Evolutionary conservation across 768 basidiomycete genomes (phyloP), one percentile per base, ranked within the genome.

Genomic region (Tulasnella sp.): DNA sequence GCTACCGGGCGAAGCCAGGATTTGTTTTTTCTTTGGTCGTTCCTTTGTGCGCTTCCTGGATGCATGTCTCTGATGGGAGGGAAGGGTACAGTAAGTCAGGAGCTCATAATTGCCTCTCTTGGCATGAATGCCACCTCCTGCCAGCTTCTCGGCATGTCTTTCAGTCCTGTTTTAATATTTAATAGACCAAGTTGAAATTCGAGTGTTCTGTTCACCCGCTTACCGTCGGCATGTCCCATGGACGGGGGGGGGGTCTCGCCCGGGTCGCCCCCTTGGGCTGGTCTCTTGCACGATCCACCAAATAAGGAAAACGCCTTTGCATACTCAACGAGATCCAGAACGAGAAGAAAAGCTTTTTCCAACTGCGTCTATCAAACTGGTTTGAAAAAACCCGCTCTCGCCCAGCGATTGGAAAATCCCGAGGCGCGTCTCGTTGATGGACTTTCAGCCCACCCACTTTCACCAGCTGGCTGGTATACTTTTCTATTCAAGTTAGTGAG

Each of bases 101-200:
- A 68, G 62, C 62, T 68, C 27, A 68, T 68, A 68, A 68, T 68
- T 68, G 27, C 62, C 62, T 31, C 62, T 68, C 62, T 34, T 68
- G 62, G 62, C 31, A 31, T 68, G 62, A 68, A 68, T 68, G 62
- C 62, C 62, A 68, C 62, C 27, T 68, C 16, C 10, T 14, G 36
- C 3, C 6, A 68, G 34, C 31, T 36, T 68, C 62, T 68, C 62
- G 62, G 31, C 62, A 68, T 68, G 34, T 36, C 62, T 36, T 52
- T n/a, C 52, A 24, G 52, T n/a, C 52, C n/a, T n/a, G 52, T 52
- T 52, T 27, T 34, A 27, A 34, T 68, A 36, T 52, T 27, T 34
- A 27, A 34, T 68, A 36, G 62, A 68, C 27, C 31, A 68, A 14
- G 34, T 68, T 10, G 4, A 68, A 68, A 68, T 68, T 68, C 62